Conservation (phyloP, 1,139 yeast genomes). For the Pichia sp. region DNA sequence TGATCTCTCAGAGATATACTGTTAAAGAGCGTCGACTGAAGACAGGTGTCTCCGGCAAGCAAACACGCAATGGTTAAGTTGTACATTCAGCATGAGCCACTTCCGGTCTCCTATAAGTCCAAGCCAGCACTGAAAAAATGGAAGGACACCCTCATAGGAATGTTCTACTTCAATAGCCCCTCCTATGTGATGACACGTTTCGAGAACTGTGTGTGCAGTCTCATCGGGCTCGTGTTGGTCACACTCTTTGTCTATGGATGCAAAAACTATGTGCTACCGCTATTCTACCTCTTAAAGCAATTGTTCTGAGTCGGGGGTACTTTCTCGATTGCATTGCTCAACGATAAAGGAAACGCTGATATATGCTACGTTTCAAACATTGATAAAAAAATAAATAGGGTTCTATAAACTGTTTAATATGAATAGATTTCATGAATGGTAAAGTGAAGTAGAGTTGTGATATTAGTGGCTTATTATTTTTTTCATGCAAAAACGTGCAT, state of each 20-base stretch:
- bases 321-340: too few relatives aligned
- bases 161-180: conserved; percentile 9
- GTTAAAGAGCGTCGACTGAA: neutral
- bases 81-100: neutral
- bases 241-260: conserved; percentile 8
- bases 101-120: conserved; percentile 4
- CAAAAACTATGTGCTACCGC: conserved; percentile 16
- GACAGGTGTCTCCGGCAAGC: neutral
- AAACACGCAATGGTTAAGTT: conserved; percentile 3
- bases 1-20: neutral
- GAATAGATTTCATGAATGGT: neutral
- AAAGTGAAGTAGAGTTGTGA: neutral
- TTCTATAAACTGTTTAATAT: neutral
- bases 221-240: neutral
- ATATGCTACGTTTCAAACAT: neutral
- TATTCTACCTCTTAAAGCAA: conserved; percentile 5
- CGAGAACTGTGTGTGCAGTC: conserved; percentile 5
- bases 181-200: conserved; percentile 6
- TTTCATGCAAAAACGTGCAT: neutral
- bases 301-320: neutral
- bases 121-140: conserved; percentile 8
- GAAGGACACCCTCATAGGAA: conserved; percentile 8
- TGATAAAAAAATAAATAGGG: neutral
- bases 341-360: neutral
- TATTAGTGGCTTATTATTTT: neutral